Percentiles rank a stretch among this genome's conserved stretches.
These are phyloP conservation scores for Acidiella bohemica DNA, from an alignment of 495 filamentous ascomycete genomes.

Conservation along the genomic window DNA sequence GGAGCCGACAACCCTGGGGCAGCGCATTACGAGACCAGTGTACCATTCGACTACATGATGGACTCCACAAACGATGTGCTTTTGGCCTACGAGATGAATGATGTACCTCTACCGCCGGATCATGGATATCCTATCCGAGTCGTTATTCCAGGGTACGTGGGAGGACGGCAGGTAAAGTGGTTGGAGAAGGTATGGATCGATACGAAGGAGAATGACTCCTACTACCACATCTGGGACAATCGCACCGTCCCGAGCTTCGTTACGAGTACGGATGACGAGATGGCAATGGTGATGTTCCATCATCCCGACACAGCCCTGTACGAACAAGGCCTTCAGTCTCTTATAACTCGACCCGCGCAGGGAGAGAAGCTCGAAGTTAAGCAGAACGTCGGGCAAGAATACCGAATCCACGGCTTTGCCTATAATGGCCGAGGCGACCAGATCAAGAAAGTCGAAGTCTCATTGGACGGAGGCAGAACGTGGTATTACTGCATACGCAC, in stretches of 20 bases:
- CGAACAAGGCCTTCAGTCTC: slow-evolving; percentile 14
- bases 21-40: slow-evolving; percentile 14
- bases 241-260: slow-evolving; percentile 20
- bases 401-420: slow-evolving; percentile 39
- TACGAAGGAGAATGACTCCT: slow-evolving; percentile 16
- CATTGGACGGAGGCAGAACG: slow-evolving; percentile 11
- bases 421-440: slow-evolving; percentile 38
- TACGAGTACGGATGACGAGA: slow-evolving; percentile 21
- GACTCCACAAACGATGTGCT: slow-evolving; percentile 16
- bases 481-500: slow-evolving; percentile 17
- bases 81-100: slow-evolving; percentile 18
- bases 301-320: slow-evolving; percentile 17
- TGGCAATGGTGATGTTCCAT: slow-evolving; percentile 16
- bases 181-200: slow-evolving; percentile 12
- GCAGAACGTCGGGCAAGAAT: slow-evolving; percentile 15
- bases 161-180: slow-evolving; percentile 14
- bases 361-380: slow-evolving; percentile 21
- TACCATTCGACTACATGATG: slow-evolving; percentile 14
- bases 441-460: slow-evolving; percentile 14
- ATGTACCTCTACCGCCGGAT: slow-evolving; percentile 14
- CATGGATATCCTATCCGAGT: slow-evolving; percentile 16
- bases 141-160: slow-evolving; percentile 15
- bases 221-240: slow-evolving; percentile 29
- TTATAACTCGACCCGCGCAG: slow-evolving; percentile 20
- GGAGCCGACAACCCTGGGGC: slow-evolving; percentile 13